These are phyloP conservation scores for Arbutus unedo DNA, from an alignment of 148 eudicot genomes.

Conservation along the genomic window DNA sequence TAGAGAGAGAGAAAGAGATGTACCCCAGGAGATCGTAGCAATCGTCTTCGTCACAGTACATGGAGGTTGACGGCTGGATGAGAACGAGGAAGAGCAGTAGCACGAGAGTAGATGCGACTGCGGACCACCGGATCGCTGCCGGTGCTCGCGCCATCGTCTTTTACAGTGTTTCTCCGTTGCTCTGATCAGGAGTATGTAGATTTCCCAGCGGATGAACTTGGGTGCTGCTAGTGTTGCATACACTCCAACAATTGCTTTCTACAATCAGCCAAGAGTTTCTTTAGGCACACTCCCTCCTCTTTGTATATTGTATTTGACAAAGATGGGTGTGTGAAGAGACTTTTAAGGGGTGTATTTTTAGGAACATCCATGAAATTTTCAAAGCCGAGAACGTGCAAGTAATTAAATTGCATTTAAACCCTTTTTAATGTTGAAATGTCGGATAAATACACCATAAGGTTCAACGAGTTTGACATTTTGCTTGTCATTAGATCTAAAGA, in stretches of 20 bases:
- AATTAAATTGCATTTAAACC: no score
- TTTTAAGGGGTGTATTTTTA: no score
- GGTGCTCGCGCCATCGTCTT: slow-evolving; percentile 47
- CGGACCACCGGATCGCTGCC: slow-evolving; percentile 55
- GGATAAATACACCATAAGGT: no score
- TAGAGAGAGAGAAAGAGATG: background rate
- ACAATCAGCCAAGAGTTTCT: background rate
- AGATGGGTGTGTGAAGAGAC: no score
- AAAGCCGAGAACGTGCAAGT: no score
- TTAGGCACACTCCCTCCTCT: no score
- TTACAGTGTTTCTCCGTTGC: slow-evolving; percentile 10
- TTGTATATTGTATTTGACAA: no score
- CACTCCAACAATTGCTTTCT: background rate
- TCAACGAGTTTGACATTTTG: no score
- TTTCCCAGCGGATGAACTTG: background rate
- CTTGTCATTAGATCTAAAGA: no score
- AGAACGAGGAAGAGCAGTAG: slow-evolving; percentile 30
- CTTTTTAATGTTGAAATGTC: no score
- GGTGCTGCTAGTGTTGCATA: background rate
- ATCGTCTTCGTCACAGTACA: slow-evolving; percentile 89
- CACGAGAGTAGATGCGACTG: slow-evolving; percentile 31
- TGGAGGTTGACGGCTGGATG: slow-evolving; percentile 63
- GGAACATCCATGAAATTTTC: no score
- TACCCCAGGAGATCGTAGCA: slow-evolving; percentile 97
- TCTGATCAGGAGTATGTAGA: background rate